Percentiles rank a stretch among this genome's conserved stretches.
Conservation (phyloP, 2,329 filamentous ascomycete genomes). For the Pseudogymnoascus sp. region DNA sequence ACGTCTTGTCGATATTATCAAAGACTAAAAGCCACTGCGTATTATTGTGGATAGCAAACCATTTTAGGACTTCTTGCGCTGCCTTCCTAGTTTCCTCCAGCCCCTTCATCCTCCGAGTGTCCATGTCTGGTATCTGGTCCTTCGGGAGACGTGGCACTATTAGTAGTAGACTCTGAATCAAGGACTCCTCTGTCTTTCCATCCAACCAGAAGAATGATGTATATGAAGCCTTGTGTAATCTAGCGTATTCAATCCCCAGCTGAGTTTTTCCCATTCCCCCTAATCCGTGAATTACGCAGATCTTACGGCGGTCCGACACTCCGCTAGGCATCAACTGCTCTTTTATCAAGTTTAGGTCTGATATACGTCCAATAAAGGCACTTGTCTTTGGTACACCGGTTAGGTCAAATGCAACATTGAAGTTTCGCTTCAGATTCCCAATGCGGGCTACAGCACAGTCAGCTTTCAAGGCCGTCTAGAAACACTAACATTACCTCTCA, state of each 20-base stretch:
- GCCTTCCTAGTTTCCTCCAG: slow-evolving; percentile 17
- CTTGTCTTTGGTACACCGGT: slow-evolving; percentile 17
- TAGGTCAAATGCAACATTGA: slow-evolving; percentile 16
- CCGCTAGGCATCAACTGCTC: slow-evolving; percentile 12
- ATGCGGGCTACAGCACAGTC: slow-evolving; percentile 10
- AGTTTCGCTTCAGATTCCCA: slow-evolving; percentile 7
- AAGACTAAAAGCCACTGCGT: slow-evolving; percentile 29
- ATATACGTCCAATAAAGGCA: slow-evolving; percentile 16
- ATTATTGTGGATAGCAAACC: slow-evolving; percentile 25
- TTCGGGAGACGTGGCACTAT: slow-evolving; percentile 20
- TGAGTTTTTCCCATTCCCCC: slow-evolving; percentile 13
- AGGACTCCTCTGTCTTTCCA: slow-evolving; percentile 25
- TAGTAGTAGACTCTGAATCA: slow-evolving; percentile 26
- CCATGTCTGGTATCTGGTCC: slow-evolving; percentile 19
- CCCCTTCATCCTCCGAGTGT: slow-evolving; percentile 10
- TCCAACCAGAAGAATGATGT: slow-evolving; percentile 30
- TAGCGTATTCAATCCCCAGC: slow-evolving; percentile 19
- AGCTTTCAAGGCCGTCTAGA: background rate
- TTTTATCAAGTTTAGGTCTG: slow-evolving; percentile 17
- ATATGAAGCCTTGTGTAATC: slow-evolving; percentile 21
- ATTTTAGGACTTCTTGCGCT: slow-evolving; percentile 23
- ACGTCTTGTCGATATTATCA: slow-evolving; percentile 29
- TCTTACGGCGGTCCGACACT: slow-evolving; percentile 15
- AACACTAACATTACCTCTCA: background rate
- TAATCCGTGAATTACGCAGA: slow-evolving; percentile 13